Evolutionary conservation across 768 basidiomycete genomes (phyloP), one percentile per base, ranked within the genome.

Genomic region (Panellus pusillus): DNA sequence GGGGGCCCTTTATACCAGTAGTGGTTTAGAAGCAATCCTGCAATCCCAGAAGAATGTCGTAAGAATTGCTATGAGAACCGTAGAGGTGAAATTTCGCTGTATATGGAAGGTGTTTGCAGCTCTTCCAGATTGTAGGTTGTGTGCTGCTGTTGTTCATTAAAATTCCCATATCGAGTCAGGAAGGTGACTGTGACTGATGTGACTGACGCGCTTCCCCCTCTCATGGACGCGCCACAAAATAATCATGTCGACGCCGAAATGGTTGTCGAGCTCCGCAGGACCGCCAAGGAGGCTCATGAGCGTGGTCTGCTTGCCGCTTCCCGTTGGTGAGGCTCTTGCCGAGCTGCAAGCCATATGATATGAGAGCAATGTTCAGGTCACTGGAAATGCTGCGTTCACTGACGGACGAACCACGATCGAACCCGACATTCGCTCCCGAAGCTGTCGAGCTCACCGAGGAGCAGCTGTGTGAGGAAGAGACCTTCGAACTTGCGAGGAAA

Each of bases 271-370:
- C 57, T 83, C 48, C 73, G 78, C 19, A 64, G 70, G 50, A 81
- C 83, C 3, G 74, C 80, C 50, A 73, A 70, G 47, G 78, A 83
- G 53, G 82, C 82, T 54, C 70, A 77, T 27, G 79, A 80, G 31
- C 70, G 81, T 64, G 80, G 81, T 4, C 70, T 83, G 24, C 61
- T 66, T 27, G 70, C 70, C 19, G 80, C 82, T 51, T 70, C 81
- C 31, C 83, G 80, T 69, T 84, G 82, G 83, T 61, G 13, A 39
- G 52, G 40, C 17, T 17, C 45, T 39, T 47, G 55, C 38, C 47
- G 65, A 57, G 45, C 35, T 18, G 39, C 38, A 27, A 18, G 28
- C 44, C 14, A n/a, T 19, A 7, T 1, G 7, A 19, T 19, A 14
- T 52, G 17, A 49, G 32, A 17, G 9, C 43, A 27, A 45, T 38